These are phyloP conservation scores for Rutstroemia sp. DNA, from an alignment of 2,329 filamentous ascomycete species.

Conservation along the genomic window DNA sequence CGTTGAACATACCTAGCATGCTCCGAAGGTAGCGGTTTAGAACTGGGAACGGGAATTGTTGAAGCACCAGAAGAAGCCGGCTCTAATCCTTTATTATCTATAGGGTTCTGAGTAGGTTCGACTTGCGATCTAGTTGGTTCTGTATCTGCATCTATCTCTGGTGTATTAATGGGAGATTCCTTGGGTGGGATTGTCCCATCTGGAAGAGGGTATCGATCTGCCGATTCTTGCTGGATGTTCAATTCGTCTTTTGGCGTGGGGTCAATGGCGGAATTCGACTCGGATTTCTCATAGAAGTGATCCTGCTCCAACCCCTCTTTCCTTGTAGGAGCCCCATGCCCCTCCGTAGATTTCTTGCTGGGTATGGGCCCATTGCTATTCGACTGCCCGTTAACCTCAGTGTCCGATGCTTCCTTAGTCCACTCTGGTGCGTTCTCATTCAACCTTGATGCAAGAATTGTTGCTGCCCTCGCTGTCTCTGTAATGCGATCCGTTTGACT, in stretches of 20 bases:
- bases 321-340: conserved; percentile 13
- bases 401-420: conserved; percentile 18
- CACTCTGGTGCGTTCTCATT: conserved; percentile 37
- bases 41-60: conserved; percentile 33
- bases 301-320: conserved; percentile 40
- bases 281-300: conserved; percentile 40
- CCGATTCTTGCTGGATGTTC: conserved; percentile 38
- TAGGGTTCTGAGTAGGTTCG: conserved; percentile 32
- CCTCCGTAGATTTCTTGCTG: conserved; percentile 26
- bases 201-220: conserved; percentile 36
- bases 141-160: conserved; percentile 28
- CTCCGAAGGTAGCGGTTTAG: conserved; percentile 30
- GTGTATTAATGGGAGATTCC: conserved; percentile 20
- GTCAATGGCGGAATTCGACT: conserved; percentile 34
- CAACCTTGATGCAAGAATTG: conserved; percentile 49
- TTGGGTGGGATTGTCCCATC: conserved; percentile 42
- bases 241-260: conserved; percentile 33
- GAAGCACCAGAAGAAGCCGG: conserved; percentile 33
- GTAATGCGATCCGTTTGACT: conserved; percentile 53
- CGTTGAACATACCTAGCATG: conserved; percentile 39
- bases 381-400: conserved; percentile 13
- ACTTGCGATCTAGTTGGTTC: conserved; percentile 27
- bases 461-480: conserved; percentile 52
- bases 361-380: conserved; percentile 18
- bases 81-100: conserved; percentile 26